These are phyloP conservation scores for Leptographium wingfieldii DNA, from an alignment of 2,329 filamentous ascomycete genomes.

Conservation along the genomic window DNA sequence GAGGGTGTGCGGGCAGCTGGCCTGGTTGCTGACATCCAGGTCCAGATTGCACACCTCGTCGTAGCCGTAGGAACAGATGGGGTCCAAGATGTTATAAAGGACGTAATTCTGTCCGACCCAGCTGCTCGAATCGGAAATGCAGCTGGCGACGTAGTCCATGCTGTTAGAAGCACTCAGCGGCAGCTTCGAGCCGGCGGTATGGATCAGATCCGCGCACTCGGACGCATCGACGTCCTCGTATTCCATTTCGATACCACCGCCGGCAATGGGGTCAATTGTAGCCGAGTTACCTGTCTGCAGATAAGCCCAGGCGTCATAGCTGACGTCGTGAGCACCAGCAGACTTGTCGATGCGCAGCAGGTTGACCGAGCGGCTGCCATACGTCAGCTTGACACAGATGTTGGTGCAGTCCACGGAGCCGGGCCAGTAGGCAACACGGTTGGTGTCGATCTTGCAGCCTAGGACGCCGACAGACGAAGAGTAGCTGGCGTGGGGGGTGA, in stretches of 20 bases:
- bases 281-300: slow-evolving; percentile 38
- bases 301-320: slow-evolving; percentile 50
- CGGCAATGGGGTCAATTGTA: slow-evolving; percentile 28
- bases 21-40: slow-evolving; percentile 31
- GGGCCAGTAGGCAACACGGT: slow-evolving; percentile 51
- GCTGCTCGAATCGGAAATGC: slow-evolving; percentile 28
- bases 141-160: slow-evolving; percentile 40
- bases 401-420: slow-evolving; percentile 37
- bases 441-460: slow-evolving; percentile 47
- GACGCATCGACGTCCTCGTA: slow-evolving; percentile 34
- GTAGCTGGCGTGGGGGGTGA: slow-evolving; percentile 44
- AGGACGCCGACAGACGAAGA: slow-evolving; percentile 45
- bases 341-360: slow-evolving; percentile 47
- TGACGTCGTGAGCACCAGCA: slow-evolving; percentile 42
- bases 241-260: slow-evolving; percentile 38
- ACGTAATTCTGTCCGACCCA: slow-evolving; percentile 40
- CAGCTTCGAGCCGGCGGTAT: slow-evolving; percentile 34
- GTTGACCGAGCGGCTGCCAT: slow-evolving; percentile 35
- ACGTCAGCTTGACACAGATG: slow-evolving; percentile 41
- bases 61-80: slow-evolving; percentile 34
- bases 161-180: slow-evolving; percentile 43
- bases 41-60: slow-evolving; percentile 36
- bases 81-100: slow-evolving; percentile 40
- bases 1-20: slow-evolving; percentile 33
- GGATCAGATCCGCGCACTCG: slow-evolving; percentile 37